These are phyloP conservation scores for Aspergillus sp. DNA, from an alignment of 2,329 filamentous ascomycete species.

Conservation along the genomic window DNA sequence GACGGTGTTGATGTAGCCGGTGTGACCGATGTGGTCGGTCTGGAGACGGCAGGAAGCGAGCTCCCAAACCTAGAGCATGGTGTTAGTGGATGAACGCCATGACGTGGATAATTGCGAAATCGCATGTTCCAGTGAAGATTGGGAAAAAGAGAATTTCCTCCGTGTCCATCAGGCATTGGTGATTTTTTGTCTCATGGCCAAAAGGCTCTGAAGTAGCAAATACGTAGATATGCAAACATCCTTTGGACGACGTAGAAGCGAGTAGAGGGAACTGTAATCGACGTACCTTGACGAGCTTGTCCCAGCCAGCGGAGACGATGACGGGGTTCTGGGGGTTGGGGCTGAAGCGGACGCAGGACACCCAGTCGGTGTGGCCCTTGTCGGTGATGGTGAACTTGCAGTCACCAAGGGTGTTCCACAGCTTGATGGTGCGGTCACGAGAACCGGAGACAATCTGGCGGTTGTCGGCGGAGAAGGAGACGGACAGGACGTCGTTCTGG, in stretches of 20 bases:
- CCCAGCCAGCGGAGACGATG: constrained; percentile 97
- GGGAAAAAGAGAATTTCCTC: constrained; percentile 5
- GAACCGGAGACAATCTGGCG: constrained; percentile 99
- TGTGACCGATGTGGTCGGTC: constrained; percentile 99
- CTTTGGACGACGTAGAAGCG: constrained; percentile 54
- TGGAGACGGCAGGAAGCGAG: constrained; percentile 98
- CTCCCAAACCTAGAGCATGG: constrained; percentile 81
- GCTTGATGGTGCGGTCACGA: constrained; percentile 98
- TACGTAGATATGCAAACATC: constrained; percentile 95
- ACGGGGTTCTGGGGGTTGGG: constrained; percentile 99
- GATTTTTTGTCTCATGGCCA: constrained; percentile 96
- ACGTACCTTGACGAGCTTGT: constrained; percentile 99
- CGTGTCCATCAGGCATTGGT: constrained; percentile 57
- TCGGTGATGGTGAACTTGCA: constrained; percentile 99
- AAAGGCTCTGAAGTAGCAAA: constrained; percentile 99
- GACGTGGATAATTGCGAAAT: constrained; percentile 7
- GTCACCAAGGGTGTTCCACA: constrained; percentile 99
- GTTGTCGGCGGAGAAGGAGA: constrained; percentile 99
- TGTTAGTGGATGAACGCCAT: not conserved
- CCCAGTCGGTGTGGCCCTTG: constrained; percentile 99
- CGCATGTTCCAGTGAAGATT: constrained; percentile 10
- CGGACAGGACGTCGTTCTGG: constrained; percentile 98
- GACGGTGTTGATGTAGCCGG: constrained; percentile 99
- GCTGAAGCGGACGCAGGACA: constrained; percentile 98
- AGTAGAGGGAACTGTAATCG: constrained; percentile 1